A percentile compares a stretch with the other conserved stretches of the same genome.
phyloP scores from a whole-genome alignment of 2,329 filamentous ascomycete species.

The Cladophialophora chaetospira region DNA sequence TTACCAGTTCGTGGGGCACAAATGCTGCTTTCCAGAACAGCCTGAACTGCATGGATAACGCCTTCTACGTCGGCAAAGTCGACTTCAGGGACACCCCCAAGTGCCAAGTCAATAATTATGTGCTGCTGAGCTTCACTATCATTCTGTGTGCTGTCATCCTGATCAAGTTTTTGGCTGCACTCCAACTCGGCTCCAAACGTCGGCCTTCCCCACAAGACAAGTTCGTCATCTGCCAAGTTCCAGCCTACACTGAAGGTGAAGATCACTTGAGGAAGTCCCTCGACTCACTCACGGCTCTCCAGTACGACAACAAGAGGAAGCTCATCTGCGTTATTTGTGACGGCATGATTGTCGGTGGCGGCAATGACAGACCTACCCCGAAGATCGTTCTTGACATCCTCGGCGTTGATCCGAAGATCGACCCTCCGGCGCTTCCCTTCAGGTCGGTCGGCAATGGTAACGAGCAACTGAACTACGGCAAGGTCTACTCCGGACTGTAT shows the following conservation, averaged over 20 bases:
- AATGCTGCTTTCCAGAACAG: conserved; percentile 61
- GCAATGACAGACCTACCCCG: conserved; percentile 93
- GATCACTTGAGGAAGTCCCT: conserved; percentile 90
- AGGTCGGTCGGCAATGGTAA: conserved; percentile 86
- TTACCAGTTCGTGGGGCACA: conserved; percentile 66
- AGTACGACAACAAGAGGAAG: conserved; percentile 98
- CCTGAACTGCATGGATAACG: conserved; percentile 77
- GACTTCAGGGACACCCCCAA: conserved; percentile 78
- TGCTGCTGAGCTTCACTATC: conserved; percentile 83
- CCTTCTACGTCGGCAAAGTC: conserved; percentile 77
- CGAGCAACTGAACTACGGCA: conserved; percentile 96
- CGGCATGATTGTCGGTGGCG: conserved; percentile 92
- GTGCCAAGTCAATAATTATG: conserved; percentile 88
- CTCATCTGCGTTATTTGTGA: conserved; percentile 96
- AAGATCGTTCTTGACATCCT: conserved; percentile 98
- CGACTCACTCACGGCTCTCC: conserved; percentile 88
- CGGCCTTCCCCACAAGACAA: conserved; percentile 92
- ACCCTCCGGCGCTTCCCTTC: conserved; percentile 91
- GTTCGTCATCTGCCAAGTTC: conserved; percentile 97
- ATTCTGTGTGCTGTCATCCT: conserved; percentile 77
- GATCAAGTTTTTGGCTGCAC: conserved; percentile 86
- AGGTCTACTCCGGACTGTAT: conserved; percentile 97
- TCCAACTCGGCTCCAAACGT: conserved; percentile 91
- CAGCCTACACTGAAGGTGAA: conserved; percentile 96
- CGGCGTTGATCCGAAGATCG: conserved; percentile 93